These are phyloP conservation scores for Chlorella sp. DNA, from an alignment of 139 green algal species.

Conservation along the genomic window DNA sequence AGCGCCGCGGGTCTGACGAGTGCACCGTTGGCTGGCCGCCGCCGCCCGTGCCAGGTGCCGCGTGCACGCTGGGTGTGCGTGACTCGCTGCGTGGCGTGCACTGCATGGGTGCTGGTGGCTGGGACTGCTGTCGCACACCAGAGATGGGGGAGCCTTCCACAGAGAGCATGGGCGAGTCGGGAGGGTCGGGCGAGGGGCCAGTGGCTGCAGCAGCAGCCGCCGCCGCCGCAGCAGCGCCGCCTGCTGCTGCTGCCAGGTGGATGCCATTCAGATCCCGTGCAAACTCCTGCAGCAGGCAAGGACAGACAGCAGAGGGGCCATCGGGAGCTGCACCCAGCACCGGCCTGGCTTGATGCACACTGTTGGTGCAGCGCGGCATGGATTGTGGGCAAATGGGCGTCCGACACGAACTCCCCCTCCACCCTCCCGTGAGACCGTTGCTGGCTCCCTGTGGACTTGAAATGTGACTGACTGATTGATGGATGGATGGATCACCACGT, in stretches of 20 bases:
- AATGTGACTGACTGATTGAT: no score
- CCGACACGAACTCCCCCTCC: no score
- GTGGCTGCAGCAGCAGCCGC: background rate
- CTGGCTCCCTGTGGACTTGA: no score
- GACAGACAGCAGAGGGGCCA: no score
- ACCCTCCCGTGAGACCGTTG: no score
- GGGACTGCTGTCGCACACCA: background rate
- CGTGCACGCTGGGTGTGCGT: background rate
- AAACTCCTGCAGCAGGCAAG: background rate
- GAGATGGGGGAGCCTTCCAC: background rate
- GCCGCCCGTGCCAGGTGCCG: background rate
- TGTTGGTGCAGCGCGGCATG: no score
- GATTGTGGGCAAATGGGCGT: no score
- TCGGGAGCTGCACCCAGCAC: no score
- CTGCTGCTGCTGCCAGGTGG: background rate
- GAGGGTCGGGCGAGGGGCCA: background rate
- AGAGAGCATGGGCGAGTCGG: slow-evolving; percentile 2
- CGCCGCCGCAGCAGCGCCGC: background rate
- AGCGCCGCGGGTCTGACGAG: background rate
- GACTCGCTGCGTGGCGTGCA: slow-evolving; percentile 1
- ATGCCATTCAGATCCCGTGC: background rate
- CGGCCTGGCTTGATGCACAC: no score
- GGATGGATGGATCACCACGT: no score
- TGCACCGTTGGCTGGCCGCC: background rate
- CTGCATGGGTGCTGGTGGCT: background rate